Percentiles rank a stretch among this genome's conserved stretches.
Evolutionary conservation across 202 grass and related monocot species (phyloP).

Genomic region (Miscanthus sacchariflorus): DNA sequence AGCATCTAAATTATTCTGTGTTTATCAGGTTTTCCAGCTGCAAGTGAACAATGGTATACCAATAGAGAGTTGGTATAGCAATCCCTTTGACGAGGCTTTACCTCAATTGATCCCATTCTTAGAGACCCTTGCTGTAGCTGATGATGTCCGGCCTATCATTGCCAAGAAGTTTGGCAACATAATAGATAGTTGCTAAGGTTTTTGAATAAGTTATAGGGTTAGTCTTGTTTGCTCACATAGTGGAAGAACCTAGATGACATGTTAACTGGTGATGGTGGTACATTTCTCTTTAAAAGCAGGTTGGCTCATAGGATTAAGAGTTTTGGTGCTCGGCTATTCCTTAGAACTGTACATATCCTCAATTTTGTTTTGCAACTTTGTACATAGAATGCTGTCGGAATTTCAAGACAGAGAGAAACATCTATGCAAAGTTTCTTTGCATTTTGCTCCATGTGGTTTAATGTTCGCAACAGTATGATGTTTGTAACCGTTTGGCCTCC

Average conservation of each 20-base stretch:
- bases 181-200: conserved; percentile 46
- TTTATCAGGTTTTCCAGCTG: conserved; percentile 74
- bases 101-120: conserved; percentile 76
- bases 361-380: conserved; percentile 37
- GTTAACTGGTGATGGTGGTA: conserved; percentile 37
- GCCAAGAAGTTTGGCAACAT: conserved; percentile 72
- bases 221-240: conserved; percentile 59
- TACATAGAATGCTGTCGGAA: conserved; percentile 53
- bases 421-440: neutral
- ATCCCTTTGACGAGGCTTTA: conserved; percentile 61
- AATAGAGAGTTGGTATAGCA: conserved; percentile 83
- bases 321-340: conserved; percentile 51
- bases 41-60: conserved; percentile 95
- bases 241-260: conserved; percentile 43
- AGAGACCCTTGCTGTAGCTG: conserved; percentile 64
- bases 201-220: conserved; percentile 36
- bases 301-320: conserved; percentile 49
- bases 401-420: conserved; percentile 43
- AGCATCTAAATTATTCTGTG: neutral
- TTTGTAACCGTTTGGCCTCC: neutral
- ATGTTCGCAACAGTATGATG: neutral
- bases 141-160: conserved; percentile 85
- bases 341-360: conserved; percentile 61
- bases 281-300: conserved; percentile 27
- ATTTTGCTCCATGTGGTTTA: neutral